phyloP scores from a whole-genome alignment of 164 flowering plant genomes.

The Tinospora cordifolia region DNA sequence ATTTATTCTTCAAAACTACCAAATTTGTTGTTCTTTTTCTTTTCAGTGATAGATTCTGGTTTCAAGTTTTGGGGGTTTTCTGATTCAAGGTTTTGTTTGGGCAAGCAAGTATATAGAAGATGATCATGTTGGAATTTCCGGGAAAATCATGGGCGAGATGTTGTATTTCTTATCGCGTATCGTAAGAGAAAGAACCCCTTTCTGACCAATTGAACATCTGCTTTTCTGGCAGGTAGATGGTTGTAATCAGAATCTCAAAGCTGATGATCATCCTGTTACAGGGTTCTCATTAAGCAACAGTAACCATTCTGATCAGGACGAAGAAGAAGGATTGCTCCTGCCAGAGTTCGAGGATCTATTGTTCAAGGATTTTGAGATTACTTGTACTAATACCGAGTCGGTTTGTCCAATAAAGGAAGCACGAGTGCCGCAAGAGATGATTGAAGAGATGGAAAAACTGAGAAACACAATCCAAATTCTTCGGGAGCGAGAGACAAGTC shows the following conservation, averaged over 20 bases:
- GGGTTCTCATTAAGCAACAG: constrained; percentile 36
- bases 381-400: constrained; percentile 12
- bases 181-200: background rate
- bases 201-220: background rate
- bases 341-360: constrained; percentile 57
- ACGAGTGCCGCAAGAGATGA: constrained; percentile 27
- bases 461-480: constrained; percentile 42
- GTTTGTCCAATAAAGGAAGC: constrained; percentile 28
- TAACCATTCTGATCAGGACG: constrained; percentile 31
- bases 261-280: constrained; percentile 17
- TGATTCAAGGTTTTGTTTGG: background rate
- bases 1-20: background rate
- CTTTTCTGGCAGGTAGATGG: constrained; percentile 28
- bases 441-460: constrained; percentile 49
- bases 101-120: background rate
- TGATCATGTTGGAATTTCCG: background rate
- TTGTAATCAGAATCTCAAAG: constrained; percentile 7
- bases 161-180: background rate
- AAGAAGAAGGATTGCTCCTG: constrained; percentile 46
- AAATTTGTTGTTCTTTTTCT: background rate
- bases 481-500: constrained; percentile 61
- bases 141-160: background rate
- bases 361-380: constrained; percentile 33
- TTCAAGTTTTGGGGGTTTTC: background rate
- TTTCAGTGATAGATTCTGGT: background rate